Conservation (phyloP, 2,329 filamentous ascomycete genomes). For the Dactylellina sp. region DNA sequence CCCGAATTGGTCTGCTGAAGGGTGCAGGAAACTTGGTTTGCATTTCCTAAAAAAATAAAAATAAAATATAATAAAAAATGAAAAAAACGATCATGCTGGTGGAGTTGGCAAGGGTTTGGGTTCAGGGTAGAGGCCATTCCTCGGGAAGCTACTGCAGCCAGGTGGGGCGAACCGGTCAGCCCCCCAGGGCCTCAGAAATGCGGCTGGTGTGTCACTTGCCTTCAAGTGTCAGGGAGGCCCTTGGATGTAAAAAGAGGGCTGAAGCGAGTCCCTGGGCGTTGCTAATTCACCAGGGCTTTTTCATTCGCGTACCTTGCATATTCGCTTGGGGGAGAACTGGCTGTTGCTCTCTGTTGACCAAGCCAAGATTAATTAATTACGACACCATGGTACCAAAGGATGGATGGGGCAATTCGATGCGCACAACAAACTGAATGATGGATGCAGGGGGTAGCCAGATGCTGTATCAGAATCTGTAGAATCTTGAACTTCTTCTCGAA, state of each 20-base stretch:
- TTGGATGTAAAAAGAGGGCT: conserved; percentile 10
- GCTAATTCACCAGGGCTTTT: conserved; percentile 19
- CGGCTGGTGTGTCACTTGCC: conserved; percentile 25
- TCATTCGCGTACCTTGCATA: conserved; percentile 52
- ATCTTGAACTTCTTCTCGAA: conserved; percentile 43
- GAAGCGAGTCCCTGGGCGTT: conserved; percentile 35
- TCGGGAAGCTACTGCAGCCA: conserved; percentile 35
- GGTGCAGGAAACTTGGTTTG: conserved; percentile 36
- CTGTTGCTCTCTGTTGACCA: conserved; percentile 19
- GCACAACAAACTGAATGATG: conserved; percentile 15
- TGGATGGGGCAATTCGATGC: neutral
- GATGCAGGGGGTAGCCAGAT: conserved; percentile 36
- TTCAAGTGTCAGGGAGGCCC: neutral
- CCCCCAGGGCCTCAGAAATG: conserved; percentile 44
- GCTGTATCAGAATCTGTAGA: conserved; percentile 51
- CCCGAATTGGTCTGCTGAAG: conserved; percentile 26
- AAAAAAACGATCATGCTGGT: neutral
- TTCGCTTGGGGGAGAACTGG: conserved; percentile 37
- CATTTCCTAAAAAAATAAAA: too few relatives aligned
- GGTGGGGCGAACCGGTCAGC: too few relatives aligned
- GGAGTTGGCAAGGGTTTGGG: conserved; percentile 15
- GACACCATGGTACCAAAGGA: too few relatives aligned
- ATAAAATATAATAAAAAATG: too few relatives aligned
- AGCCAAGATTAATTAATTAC: conserved; percentile 14
- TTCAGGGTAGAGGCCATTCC: conserved; percentile 2